Percentiles rank a stretch among this genome's conserved stretches.
Conservation (phyloP, 2,329 filamentous ascomycete genomes). For the Penicillium sp. region DNA sequence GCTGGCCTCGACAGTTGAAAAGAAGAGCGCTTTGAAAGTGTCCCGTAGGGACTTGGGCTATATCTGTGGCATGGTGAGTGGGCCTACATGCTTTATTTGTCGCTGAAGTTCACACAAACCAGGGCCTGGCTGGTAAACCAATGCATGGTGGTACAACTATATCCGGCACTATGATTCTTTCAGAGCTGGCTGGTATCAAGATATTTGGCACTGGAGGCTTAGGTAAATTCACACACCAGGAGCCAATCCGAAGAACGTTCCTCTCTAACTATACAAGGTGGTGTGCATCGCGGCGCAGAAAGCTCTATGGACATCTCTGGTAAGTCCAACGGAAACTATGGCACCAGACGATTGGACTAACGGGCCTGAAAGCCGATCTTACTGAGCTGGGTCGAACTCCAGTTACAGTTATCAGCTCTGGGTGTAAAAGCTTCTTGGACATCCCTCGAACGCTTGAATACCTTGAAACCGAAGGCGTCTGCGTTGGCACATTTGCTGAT, state of each 20-base stretch:
- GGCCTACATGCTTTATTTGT: not conserved
- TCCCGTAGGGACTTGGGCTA: conserved; percentile 86
- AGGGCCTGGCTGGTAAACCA: conserved; percentile 67
- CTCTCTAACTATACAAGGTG: conserved; percentile 52
- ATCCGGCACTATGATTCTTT: conserved; percentile 87
- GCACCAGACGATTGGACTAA: conserved; percentile 5
- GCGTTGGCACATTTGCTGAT: conserved; percentile 87
- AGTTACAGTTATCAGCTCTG: conserved; percentile 84
- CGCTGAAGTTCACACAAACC: conserved; percentile 3
- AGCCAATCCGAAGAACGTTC: not conserved
- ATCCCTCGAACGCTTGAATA: conserved; percentile 86
- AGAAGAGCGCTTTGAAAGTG: conserved; percentile 73
- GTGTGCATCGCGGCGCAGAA: conserved; percentile 88
- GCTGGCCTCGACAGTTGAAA: conserved; percentile 66
- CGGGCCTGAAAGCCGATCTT: conserved; percentile 67
- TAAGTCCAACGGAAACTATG: conserved; percentile 16
- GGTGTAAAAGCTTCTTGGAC: conserved; percentile 95
- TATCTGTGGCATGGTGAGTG: conserved; percentile 71
- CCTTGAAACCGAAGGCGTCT: conserved; percentile 69
- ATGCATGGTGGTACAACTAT: conserved; percentile 92
- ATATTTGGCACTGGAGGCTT: conserved; percentile 94
- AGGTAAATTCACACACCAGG: conserved; percentile 42
- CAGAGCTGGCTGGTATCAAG: conserved; percentile 81
- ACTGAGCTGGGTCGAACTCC: conserved; percentile 89
- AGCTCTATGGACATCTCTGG: conserved; percentile 83